Evolutionary conservation across 169 alveolate genomes (phyloP).

Genomic region (Plasmodium berghei): DNA sequence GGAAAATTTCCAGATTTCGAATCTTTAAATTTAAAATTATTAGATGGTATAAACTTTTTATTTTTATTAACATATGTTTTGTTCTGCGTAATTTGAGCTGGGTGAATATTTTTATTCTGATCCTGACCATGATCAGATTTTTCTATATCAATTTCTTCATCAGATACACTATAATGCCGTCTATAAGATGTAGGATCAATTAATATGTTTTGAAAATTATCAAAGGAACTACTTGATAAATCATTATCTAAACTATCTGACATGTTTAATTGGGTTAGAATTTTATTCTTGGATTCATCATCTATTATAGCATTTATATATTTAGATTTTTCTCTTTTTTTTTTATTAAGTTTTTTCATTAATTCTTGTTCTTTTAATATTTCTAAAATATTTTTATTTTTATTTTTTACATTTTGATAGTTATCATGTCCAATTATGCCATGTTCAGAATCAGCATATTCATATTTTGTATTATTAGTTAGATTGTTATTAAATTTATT

Average conservation of each 20-base stretch:
- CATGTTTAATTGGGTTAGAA: slow-evolving; percentile 3
- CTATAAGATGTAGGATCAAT: slow-evolving; percentile 31
- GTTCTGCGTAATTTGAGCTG: too few relatives aligned
- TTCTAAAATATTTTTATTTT: slow-evolving; percentile 25
- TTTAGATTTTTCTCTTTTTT: slow-evolving; percentile 24
- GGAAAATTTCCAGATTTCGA: not conserved
- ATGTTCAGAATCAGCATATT: not conserved
- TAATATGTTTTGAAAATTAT: slow-evolving; percentile 1
- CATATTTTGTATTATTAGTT: too few relatives aligned
- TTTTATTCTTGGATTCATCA: slow-evolving; percentile 39
- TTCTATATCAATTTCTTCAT: not conserved
- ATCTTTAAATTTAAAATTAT: too few relatives aligned
- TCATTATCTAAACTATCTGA: not conserved
- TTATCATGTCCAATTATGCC: not conserved
- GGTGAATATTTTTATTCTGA: too few relatives aligned
- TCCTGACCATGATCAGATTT: not conserved
- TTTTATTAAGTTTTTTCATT: slow-evolving; percentile 22
- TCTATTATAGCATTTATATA: slow-evolving; percentile 25
- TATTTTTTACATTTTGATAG: not conserved
- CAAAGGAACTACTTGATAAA: slow-evolving; percentile 2
- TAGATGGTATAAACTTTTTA: too few relatives aligned
- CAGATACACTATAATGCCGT: not conserved
- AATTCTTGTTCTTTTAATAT: slow-evolving; percentile 20
- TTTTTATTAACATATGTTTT: too few relatives aligned
- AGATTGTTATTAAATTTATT: too few relatives aligned